phyloP scores from a whole-genome alignment of 495 filamentous ascomycete species.

The Penicillium bialowiezense region DNA sequence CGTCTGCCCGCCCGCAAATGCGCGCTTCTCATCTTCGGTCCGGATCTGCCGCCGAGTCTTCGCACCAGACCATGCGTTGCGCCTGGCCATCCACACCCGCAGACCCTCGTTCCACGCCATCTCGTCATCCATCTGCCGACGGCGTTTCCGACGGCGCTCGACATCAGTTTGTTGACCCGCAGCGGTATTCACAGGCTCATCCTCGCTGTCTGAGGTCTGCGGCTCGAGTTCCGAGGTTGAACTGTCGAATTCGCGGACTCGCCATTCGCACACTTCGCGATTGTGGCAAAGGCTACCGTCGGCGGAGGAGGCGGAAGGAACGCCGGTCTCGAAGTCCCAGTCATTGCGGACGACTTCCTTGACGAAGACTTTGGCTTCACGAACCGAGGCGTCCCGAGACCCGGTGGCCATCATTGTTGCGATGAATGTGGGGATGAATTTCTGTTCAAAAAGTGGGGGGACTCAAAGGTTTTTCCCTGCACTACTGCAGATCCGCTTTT shows the following conservation, averaged over 20 bases:
- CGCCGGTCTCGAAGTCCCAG: slow-evolving; percentile 34
- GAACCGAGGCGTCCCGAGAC: slow-evolving; percentile 41
- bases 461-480: slow-evolving; percentile 6
- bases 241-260: slow-evolving; percentile 41
- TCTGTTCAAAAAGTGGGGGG: slow-evolving; percentile 5
- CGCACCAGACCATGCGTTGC: slow-evolving; percentile 89
- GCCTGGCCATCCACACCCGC: slow-evolving; percentile 65
- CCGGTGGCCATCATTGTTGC: slow-evolving; percentile 24
- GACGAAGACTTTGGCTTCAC: slow-evolving; percentile 41
- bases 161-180: slow-evolving; percentile 21
- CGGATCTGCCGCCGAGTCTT: slow-evolving; percentile 32
- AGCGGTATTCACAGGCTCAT: slow-evolving; percentile 5
- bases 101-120: slow-evolving; percentile 81
- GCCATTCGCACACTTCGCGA: slow-evolving; percentile 39
- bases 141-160: slow-evolving; percentile 57
- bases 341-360: slow-evolving; percentile 43
- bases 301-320: slow-evolving; percentile 24
- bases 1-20: not conserved
- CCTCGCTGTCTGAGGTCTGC: slow-evolving; percentile 25
- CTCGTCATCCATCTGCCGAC: slow-evolving; percentile 64
- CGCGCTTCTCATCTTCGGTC: slow-evolving; percentile 14
- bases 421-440: slow-evolving; percentile 2
- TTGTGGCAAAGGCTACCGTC: slow-evolving; percentile 21
- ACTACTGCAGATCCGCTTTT: not conserved
- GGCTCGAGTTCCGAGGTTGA: slow-evolving; percentile 44